Evolutionary conservation across 805 yeast species (phyloP).

Genomic region (Suhomyces canberraensis): DNA sequence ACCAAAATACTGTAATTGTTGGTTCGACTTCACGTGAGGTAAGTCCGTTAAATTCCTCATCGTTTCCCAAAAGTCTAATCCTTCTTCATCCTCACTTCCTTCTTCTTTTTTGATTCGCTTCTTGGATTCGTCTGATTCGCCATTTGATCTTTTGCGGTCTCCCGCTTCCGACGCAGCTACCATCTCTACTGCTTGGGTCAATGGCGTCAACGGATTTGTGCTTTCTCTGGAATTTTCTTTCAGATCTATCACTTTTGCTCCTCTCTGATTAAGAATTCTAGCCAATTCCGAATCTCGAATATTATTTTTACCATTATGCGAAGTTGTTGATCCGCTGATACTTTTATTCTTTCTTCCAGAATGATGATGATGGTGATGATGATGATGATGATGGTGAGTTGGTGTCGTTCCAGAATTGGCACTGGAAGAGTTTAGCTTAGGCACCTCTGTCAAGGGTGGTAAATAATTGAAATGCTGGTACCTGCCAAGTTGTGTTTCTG

Average conservation of each 20-base stretch:
- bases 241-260: slow-evolving; percentile 2
- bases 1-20: not conserved
- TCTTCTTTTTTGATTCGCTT: slow-evolving; percentile 8
- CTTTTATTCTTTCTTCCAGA: slow-evolving; percentile 3
- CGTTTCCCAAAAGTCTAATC: slow-evolving; percentile 68
- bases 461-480: slow-evolving; percentile 71
- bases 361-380: slow-evolving; percentile 26
- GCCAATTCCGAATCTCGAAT: slow-evolving; percentile 35
- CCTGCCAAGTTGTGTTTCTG: slow-evolving; percentile 54
- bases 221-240: not conserved
- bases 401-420: slow-evolving; percentile 12
- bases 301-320: slow-evolving; percentile 6
- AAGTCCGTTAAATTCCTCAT: slow-evolving; percentile 53
- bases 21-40: not conserved
- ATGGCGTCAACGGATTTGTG: slow-evolving; percentile 28
- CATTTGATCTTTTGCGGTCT: not conserved
- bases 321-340: not conserved
- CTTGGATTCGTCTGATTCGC: slow-evolving; percentile 1
- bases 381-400: slow-evolving; percentile 28
- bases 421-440: slow-evolving; percentile 59
- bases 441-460: slow-evolving; percentile 69
- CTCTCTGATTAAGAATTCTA: slow-evolving; percentile 39
- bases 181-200: slow-evolving; percentile 40
- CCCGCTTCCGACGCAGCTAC: slow-evolving; percentile 31
- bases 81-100: slow-evolving; percentile 52